Evolutionary conservation across 2,329 filamentous ascomycete genomes (phyloP), one percentile per base, ranked within the genome.

Genomic region (Pyrenophora seminiperda): DNA sequence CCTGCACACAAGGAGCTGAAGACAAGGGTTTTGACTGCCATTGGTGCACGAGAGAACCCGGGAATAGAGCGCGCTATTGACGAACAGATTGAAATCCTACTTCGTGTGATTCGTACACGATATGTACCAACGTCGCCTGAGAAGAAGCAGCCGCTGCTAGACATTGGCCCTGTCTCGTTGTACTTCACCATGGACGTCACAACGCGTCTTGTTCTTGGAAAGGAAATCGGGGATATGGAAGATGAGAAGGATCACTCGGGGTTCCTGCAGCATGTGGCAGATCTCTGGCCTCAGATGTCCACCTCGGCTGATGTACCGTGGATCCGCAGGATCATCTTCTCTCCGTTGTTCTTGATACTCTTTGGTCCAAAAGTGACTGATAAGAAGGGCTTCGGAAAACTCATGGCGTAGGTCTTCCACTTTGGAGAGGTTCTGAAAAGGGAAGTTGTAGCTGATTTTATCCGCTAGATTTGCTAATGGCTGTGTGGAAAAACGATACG

Each of bases 151-250:
- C 31, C 41, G 13, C 31, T 36, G 7, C 31, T 40, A 19, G 38
- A 31, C 30, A 11, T 48, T 7, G 45, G 17, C 5, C 38, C 27
- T 13, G 42, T 48, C 38, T 33, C 47, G 17, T 20, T 13, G 11
- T 51, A 33, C 31, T 51, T 51, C 22, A 54, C 53, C 20, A 36
- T 56, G 24, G 53, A 59, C 14, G 44, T 54, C 7, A 59, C 54
- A 27, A 54, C 43, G 4, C 29, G 36, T 19, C 44, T 56, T 10
- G 41, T 30, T 3, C 56, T 51, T 24, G 53, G 56, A 13, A 32
- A 46, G 18, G 37, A 47, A 5, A 41, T 59, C 32, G 56, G 53
- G 10, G 54, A 50, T 20, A 18, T 59, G 6, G 42, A 19, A 4
- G 33, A 50, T 10, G 33, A 50, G 20, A 33, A 29, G 7, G 56